phyloP scores from a whole-genome alignment of 2,329 filamentous ascomycete species.

The Neopestalotiopsis clavispora region DNA sequence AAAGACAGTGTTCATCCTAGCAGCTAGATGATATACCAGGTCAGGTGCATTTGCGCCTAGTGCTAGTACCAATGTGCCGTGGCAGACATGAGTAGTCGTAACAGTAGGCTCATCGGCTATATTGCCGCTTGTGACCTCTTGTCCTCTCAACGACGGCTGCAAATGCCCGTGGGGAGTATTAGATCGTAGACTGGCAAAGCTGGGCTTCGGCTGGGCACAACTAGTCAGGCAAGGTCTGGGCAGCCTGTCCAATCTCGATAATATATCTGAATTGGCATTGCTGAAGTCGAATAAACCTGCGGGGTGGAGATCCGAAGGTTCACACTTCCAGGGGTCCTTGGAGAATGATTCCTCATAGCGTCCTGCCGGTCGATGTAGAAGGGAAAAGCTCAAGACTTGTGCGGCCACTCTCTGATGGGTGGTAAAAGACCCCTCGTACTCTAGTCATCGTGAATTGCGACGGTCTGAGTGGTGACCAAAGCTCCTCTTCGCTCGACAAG shows the following conservation, averaged over 20 bases:
- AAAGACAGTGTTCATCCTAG: not conserved
- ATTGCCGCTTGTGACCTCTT: not conserved
- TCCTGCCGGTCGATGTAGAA: not conserved
- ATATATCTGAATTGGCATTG: not conserved
- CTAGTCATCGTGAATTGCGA: not conserved
- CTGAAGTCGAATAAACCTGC: not conserved
- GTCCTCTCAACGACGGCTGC: too few relatives aligned
- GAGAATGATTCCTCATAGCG: conserved; percentile 11
- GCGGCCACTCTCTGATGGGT: not conserved
- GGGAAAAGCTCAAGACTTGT: not conserved
- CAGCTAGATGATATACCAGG: not conserved
- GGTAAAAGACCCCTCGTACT: not conserved
- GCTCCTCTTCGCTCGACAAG: too few relatives aligned
- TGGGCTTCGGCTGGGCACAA: not conserved
- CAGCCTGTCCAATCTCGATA: not conserved
- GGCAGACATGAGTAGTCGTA: too few relatives aligned
- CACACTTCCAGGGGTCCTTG: not conserved
- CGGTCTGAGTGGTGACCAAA: not conserved
- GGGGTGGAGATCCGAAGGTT: not conserved
- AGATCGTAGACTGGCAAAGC: not conserved
- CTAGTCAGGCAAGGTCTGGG: not conserved
- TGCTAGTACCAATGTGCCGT: too few relatives aligned
- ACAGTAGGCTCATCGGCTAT: not conserved
- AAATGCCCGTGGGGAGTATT: not conserved
- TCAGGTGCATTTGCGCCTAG: not conserved